phyloP scores from a whole-genome alignment of 768 basidiomycete genomes.

The Xerocomellus amylosporus region DNA sequence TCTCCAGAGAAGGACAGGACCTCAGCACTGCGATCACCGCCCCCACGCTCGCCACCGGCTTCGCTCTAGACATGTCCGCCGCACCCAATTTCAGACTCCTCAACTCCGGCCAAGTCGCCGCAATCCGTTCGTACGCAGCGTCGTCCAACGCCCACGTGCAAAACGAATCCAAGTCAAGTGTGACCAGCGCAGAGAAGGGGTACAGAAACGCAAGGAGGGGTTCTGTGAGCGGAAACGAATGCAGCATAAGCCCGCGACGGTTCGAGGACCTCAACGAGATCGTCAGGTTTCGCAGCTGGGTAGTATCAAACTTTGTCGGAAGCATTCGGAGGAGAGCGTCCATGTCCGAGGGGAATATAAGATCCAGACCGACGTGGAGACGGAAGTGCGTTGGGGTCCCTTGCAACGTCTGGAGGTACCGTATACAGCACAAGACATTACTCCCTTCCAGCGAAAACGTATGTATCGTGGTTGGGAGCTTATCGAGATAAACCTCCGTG shows the following conservation, averaged over 20 bases:
- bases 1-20: conserved; percentile 8
- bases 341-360: conserved; percentile 5
- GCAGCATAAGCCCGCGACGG: not conserved
- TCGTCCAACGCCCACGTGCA: conserved; percentile 11
- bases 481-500: not conserved
- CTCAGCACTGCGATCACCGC: conserved; percentile 16
- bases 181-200: conserved; percentile 4
- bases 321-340: conserved; percentile 7
- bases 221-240: conserved; percentile 1
- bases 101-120: conserved; percentile 10
- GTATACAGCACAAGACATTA: conserved; percentile 6
- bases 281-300: not conserved
- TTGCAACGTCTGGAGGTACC: conserved; percentile 9
- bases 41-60: conserved; percentile 9
- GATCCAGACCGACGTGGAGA: conserved; percentile 2
- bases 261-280: conserved; percentile 7
- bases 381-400: not conserved
- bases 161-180: conserved; percentile 11
- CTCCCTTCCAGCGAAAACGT: conserved; percentile 10
- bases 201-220: conserved; percentile 1
- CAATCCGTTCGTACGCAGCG: conserved; percentile 7
- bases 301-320: conserved; percentile 1
- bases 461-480: conserved; percentile 5
- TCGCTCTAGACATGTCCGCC: not conserved
- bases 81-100: conserved; percentile 10